phyloP scores from a whole-genome alignment of 1,139 yeast species.

The Debaryomycetaceae sp. region DNA sequence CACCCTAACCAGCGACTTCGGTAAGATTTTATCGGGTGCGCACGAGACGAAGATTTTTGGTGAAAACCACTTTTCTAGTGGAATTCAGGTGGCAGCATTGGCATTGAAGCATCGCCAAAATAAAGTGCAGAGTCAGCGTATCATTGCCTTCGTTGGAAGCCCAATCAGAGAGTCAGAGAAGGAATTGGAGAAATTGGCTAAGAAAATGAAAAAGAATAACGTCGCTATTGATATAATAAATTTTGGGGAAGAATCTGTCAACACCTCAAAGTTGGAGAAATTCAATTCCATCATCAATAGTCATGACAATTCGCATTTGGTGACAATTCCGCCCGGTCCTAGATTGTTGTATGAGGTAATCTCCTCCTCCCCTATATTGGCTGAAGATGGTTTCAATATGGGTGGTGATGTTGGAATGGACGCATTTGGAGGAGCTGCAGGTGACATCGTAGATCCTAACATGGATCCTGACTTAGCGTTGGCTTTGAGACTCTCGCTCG shows the following conservation, averaged over 20 bases:
- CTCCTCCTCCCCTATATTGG: conserved; percentile 65
- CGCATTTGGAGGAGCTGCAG: conserved; percentile 44
- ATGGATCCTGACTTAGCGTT: conserved; percentile 97
- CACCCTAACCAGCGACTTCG: conserved; percentile 84
- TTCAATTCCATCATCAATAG: conserved; percentile 71
- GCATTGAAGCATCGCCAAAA: conserved; percentile 96
- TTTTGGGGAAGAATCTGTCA: conserved; percentile 84
- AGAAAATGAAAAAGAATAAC: conserved; percentile 89
- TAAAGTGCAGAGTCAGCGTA: conserved; percentile 87
- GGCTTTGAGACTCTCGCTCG: conserved; percentile 82
- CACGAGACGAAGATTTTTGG: conserved; percentile 82
- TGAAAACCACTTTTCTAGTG: conserved; percentile 65
- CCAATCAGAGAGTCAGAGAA: conserved; percentile 72
- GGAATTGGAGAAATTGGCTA: conserved; percentile 81
- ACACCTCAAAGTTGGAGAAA: conserved; percentile 76
- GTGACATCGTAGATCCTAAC: conserved; percentile 74
- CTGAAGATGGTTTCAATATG: conserved; percentile 51
- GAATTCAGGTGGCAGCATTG: conserved; percentile 94
- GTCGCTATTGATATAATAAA: conserved; percentile 87
- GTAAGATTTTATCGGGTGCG: conserved; percentile 81
- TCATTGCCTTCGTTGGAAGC: conserved; percentile 85
- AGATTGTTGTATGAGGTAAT: conserved; percentile 71
- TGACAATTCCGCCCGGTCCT: conserved; percentile 88
- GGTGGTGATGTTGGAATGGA: conserved; percentile 42
- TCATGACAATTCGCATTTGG: conserved; percentile 79